phyloP scores from a whole-genome alignment of 1,284 basidiomycete genomes.

The Pholiota adiposa region DNA sequence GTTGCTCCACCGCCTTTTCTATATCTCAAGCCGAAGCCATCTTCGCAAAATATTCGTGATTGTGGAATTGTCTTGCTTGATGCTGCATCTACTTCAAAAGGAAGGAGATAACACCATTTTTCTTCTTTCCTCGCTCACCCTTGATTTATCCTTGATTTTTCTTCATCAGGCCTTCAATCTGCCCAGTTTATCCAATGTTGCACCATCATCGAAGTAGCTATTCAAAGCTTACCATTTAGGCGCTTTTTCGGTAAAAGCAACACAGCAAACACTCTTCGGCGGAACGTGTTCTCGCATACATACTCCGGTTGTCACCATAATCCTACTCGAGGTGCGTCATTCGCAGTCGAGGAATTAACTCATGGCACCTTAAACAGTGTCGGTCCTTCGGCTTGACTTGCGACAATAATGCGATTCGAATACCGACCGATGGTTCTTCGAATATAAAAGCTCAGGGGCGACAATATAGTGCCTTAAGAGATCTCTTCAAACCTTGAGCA shows the following conservation, averaged over 20 bases:
- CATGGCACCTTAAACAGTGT: background rate
- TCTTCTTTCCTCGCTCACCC: background rate
- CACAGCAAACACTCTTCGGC: background rate
- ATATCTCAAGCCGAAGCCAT: background rate
- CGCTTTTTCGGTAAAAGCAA: constrained; percentile 17
- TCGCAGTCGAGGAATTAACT: background rate
- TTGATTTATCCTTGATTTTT: background rate
- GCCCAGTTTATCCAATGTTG: background rate
- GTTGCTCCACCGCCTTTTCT: background rate
- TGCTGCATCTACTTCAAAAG: background rate
- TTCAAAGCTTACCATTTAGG: constrained; percentile 10
- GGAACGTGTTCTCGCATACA: background rate
- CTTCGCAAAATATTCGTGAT: background rate
- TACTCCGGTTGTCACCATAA: background rate
- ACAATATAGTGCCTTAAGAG: background rate
- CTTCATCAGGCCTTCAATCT: background rate
- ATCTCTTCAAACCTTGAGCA: background rate
- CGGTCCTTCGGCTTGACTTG: background rate
- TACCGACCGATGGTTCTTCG: background rate
- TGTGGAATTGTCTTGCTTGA: background rate
- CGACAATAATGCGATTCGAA: constrained; percentile 11
- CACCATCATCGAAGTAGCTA: background rate
- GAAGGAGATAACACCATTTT: background rate
- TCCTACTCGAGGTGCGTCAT: background rate
- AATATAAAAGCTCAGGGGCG: background rate